Conservation (phyloP, 139 green algal genomes). For the Chlorella sp. region DNA sequence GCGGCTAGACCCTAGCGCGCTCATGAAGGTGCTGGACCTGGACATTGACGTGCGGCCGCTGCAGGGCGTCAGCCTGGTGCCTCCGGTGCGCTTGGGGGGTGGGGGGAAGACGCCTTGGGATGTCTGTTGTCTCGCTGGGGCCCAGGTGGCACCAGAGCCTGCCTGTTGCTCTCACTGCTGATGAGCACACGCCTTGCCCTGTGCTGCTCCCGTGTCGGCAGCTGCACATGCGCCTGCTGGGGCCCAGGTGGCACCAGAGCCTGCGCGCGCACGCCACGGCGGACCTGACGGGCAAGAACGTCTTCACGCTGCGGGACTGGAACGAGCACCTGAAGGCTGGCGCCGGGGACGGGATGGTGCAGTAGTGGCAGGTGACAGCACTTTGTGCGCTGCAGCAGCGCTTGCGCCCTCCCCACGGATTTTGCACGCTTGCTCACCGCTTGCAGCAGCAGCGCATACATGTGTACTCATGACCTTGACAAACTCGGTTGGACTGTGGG, state of each 20-base stretch:
- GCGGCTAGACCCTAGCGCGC: conserved; percentile 26
- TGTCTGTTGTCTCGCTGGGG: not conserved
- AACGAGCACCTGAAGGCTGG: too few species aligned
- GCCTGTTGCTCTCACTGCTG: not conserved
- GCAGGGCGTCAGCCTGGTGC: not conserved
- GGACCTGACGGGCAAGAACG: conserved; percentile 21
- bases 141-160: not conserved
- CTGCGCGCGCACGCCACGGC: conserved; percentile 3
- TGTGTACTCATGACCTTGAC: too few species aligned
- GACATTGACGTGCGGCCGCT: conserved; percentile 21
- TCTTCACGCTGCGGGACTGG: conserved; percentile 32
- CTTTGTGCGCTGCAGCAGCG: too few species aligned
- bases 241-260: conserved; percentile 13
- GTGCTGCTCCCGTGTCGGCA: too few species aligned
- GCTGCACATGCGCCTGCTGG: conserved; percentile 21
- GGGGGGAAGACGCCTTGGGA: not conserved
- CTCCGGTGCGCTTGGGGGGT: conserved; percentile 3
- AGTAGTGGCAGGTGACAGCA: too few species aligned
- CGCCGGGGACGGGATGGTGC: too few species aligned
- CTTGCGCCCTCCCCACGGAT: too few species aligned
- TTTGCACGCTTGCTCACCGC: too few species aligned
- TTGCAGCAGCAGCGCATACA: too few species aligned
- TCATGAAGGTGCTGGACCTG: conserved; percentile 27
- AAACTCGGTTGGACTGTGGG: too few species aligned
- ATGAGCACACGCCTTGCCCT: too few species aligned